These are phyloP conservation scores for Oryza nivara DNA, from an alignment of 176 grass and related monocot species.

Conservation along the genomic window DNA sequence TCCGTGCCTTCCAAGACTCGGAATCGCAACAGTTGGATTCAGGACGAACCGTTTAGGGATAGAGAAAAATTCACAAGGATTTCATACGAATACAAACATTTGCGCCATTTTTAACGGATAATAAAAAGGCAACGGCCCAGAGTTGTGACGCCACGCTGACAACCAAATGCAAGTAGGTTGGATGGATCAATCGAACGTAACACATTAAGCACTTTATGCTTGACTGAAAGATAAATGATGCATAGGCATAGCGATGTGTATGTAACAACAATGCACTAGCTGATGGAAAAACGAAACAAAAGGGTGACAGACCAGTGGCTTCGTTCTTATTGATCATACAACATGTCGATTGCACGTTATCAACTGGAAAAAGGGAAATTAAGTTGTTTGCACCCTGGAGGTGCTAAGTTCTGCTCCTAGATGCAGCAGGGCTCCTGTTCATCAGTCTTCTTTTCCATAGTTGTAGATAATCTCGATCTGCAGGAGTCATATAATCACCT, in stretches of 20 bases:
- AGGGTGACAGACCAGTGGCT: conserved; percentile 18
- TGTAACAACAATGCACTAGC: conserved; percentile 21
- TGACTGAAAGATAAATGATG: neutral
- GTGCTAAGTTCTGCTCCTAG: conserved; percentile 39
- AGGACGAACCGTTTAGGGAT: neutral
- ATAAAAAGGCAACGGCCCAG: neutral
- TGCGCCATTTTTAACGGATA: neutral
- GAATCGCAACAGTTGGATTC: too few relatives aligned
- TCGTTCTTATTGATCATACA: conserved; percentile 51
- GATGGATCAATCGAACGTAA: neutral
- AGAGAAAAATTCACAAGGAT: neutral
- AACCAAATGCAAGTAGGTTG: neutral
- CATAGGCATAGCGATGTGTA: neutral
- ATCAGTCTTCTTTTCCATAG: conserved; percentile 83
- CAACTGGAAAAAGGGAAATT: conserved; percentile 31
- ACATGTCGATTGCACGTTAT: conserved; percentile 32
- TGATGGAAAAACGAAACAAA: conserved; percentile 6
- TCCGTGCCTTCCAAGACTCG: too few relatives aligned
- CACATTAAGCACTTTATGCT: neutral
- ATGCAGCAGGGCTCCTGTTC: conserved; percentile 19
- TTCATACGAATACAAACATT: neutral
- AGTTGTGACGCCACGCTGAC: neutral
- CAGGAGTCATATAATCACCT: neutral
- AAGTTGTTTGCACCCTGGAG: conserved; percentile 23
- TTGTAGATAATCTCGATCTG: conserved; percentile 95